Evolutionary conservation across 768 basidiomycete genomes (phyloP), one percentile per base, ranked within the genome.

Genomic region (Cystobasidium tubakii): DNA sequence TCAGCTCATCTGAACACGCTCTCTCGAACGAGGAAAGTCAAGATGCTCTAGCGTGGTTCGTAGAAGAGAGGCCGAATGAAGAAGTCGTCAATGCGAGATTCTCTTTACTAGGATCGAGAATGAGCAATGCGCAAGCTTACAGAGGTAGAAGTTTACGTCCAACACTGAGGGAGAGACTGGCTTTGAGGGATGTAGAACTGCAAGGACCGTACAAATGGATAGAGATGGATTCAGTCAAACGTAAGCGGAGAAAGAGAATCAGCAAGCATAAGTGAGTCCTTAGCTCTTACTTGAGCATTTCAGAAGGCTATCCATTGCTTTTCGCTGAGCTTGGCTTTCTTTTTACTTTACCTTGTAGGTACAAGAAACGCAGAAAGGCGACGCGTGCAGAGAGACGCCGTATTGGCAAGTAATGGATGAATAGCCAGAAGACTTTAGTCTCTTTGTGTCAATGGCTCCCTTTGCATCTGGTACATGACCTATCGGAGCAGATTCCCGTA

Each of bases 351-450:
- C 33, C 39, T 66, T 25, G 6, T 44, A 71, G 69, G 42, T 71
- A 57, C 54, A 71, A 71, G 69, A 71, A 71, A 53, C 50, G 69
- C 33, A 71, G 69, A 71, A 71, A 71, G 69, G 69, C 69, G 23
- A 71, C 50, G 15, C 50, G 69, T 10, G 69, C 69, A 9, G 69
- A 55, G 29, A 65, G 63, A 54, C 69, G 69, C 9, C 50, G 55
- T 21, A 42, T n/a, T 25, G 36, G 54, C 2, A 36, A 60, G 69
- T 71, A 34, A 44, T 15, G 3, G 15, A n/a, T 4, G 7, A n/a
- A n/a, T n/a, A n/a, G n/a, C n/a, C n/a, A n/a, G 46, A 15, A n/a
- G n/a, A 4, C 46, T 50, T 50, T 50, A 50, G n/a, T 50, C 46
- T 50, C n/a, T n/a, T 21, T 42, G 9, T 42, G 42, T 42, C n/a